A percentile compares a stretch with the other conserved stretches of the same genome.
Conservation (phyloP, 2,329 filamentous ascomycete species). For the Verticillium zaregamsianum region DNA sequence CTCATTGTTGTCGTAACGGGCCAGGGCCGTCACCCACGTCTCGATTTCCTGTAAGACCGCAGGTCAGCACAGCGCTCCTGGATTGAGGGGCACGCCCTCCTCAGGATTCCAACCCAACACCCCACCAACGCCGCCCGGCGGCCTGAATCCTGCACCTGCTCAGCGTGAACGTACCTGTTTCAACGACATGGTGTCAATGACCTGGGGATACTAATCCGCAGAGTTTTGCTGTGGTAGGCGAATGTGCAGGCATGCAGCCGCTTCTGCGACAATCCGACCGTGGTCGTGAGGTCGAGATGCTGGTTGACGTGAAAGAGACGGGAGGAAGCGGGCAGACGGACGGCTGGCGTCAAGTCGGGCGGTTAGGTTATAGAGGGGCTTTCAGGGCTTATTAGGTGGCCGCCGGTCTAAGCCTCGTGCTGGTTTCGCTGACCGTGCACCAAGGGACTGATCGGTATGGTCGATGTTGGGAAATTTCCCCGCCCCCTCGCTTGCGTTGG, state of each 20-base stretch:
- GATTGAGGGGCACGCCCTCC: neutral
- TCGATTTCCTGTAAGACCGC: slow-evolving; percentile 76
- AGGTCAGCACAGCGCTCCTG: slow-evolving; percentile 1
- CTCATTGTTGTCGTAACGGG: slow-evolving; percentile 93
- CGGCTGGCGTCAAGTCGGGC: slow-evolving; percentile 4
- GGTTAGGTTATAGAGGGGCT: slow-evolving; percentile 10
- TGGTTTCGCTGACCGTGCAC: slow-evolving; percentile 9
- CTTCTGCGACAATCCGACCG: slow-evolving; percentile 1
- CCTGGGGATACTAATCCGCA: neutral
- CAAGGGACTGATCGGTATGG: neutral
- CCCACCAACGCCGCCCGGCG: neutral
- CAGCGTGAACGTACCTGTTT: slow-evolving; percentile 47
- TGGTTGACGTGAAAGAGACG: neutral
- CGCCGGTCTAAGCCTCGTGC: slow-evolving; percentile 5
- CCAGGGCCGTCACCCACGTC: slow-evolving; percentile 91
- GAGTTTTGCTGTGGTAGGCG: neutral
- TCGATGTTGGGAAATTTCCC: slow-evolving; percentile 9
- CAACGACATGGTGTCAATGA: slow-evolving; percentile 45
- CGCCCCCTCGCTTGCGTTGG: slow-evolving; percentile 6
- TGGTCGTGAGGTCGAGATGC: neutral
- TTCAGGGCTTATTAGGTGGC: slow-evolving; percentile 14
- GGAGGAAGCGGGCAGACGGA: neutral
- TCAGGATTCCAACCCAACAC: neutral
- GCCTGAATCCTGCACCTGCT: neutral
- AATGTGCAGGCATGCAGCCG: slow-evolving; percentile 3